Evolutionary conservation across 2,329 filamentous ascomycete genomes (phyloP).

Genomic region (Aplosporella prunicola): DNA sequence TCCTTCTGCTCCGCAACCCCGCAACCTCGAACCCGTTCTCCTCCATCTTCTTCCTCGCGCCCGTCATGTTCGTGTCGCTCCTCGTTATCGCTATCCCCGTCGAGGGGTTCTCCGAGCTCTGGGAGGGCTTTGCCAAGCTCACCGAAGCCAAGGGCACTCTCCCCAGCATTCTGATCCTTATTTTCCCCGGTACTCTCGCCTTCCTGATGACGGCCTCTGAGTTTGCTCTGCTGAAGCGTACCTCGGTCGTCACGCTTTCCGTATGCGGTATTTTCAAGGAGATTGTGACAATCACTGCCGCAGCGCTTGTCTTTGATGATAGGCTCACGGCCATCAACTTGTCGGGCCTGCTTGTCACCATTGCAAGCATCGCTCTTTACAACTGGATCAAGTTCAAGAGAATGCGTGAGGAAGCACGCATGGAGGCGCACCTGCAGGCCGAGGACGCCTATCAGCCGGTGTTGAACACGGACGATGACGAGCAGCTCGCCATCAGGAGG

Average conservation of each 20-base stretch:
- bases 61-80: constrained; percentile 85
- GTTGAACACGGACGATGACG: constrained; percentile 21
- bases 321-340: constrained; percentile 80
- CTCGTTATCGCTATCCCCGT: constrained; percentile 73
- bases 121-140: constrained; percentile 56
- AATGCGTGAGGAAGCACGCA: constrained; percentile 69
- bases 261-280: constrained; percentile 99
- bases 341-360: constrained; percentile 76
- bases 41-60: constrained; percentile 94
- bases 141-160: constrained; percentile 57
- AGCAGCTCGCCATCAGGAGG: constrained; percentile 13
- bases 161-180: constrained; percentile 59
- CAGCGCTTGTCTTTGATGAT: constrained; percentile 81
- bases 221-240: constrained; percentile 89
- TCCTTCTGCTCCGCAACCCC: constrained; percentile 84
- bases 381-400: constrained; percentile 90
- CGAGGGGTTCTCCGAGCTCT: constrained; percentile 64
- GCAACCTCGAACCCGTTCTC: constrained; percentile 95
- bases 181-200: constrained; percentile 84
- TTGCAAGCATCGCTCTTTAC: constrained; percentile 76
- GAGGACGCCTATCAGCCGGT: constrained; percentile 32
- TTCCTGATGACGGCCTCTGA: constrained; percentile 96
- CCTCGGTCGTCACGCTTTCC: constrained; percentile 87
- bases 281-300: constrained; percentile 87
- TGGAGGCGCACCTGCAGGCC: constrained; percentile 34